Evolutionary conservation across 495 filamentous ascomycete species (phyloP).

Genomic region (Aspergillus campestris): DNA sequence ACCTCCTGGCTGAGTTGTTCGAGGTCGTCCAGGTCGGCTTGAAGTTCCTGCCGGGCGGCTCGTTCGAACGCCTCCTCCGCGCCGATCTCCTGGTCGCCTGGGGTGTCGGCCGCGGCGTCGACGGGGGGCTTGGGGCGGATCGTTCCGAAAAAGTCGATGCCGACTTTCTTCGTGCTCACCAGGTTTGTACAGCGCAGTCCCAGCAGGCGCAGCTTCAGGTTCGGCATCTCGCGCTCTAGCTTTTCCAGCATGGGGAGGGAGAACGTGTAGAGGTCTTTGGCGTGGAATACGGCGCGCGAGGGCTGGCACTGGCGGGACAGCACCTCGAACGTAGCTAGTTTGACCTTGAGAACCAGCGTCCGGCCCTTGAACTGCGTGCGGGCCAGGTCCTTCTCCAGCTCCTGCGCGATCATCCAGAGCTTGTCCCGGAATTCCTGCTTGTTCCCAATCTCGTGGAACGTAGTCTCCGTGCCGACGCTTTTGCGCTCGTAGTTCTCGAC

Average conservation of each 20-base stretch:
- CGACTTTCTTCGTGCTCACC: conserved; percentile 71
- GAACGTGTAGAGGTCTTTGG: conserved; percentile 78
- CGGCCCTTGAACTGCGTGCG: conserved; percentile 77
- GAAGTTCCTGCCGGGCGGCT: conserved; percentile 51
- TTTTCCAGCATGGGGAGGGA: conserved; percentile 76
- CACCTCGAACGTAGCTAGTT: conserved; percentile 90
- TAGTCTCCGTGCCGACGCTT: conserved; percentile 88
- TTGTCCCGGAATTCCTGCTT: conserved; percentile 64
- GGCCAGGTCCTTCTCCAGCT: conserved; percentile 80
- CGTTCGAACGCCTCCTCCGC: conserved; percentile 63
- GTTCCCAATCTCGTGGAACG: conserved; percentile 73
- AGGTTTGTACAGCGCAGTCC: conserved; percentile 83
- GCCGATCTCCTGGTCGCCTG: conserved; percentile 55
- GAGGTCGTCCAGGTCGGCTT: conserved; percentile 57
- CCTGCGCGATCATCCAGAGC: conserved; percentile 69
- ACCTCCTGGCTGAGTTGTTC: conserved; percentile 57
- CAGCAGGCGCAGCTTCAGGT: conserved; percentile 77
- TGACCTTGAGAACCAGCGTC: conserved; percentile 85
- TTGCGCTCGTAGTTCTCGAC: conserved; percentile 87
- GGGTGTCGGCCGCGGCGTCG: neutral
- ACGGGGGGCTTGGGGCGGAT: conserved; percentile 11
- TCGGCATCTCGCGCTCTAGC: conserved; percentile 76
- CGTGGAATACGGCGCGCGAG: conserved; percentile 58
- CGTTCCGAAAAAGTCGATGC: conserved; percentile 70
- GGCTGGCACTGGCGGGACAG: conserved; percentile 70